Evolutionary conservation across 805 yeast genomes (phyloP).

Genomic region (Wickerhamomyces silvicola): DNA sequence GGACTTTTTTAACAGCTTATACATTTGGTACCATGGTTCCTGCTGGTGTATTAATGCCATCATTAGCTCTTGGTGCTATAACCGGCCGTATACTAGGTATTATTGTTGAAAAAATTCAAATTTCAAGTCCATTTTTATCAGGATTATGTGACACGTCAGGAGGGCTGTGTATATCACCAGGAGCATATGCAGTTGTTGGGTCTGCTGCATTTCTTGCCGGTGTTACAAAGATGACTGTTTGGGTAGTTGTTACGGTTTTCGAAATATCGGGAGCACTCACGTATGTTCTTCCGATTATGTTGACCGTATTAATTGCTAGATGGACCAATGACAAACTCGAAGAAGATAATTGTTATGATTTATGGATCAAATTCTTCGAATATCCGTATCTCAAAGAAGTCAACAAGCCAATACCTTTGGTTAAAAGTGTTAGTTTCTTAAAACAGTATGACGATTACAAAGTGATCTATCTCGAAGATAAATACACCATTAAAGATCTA

Average conservation of each 20-base stretch:
- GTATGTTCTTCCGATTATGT: conserved; percentile 81
- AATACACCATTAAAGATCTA: conserved; percentile 22
- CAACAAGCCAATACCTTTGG: conserved; percentile 33
- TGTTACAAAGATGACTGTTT: conserved; percentile 70
- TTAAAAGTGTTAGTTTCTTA: conserved; percentile 30
- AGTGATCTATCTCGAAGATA: conserved; percentile 28
- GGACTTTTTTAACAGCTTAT: conserved; percentile 56
- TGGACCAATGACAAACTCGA: conserved; percentile 61
- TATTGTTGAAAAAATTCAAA: conserved; percentile 42
- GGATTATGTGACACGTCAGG: conserved; percentile 35
- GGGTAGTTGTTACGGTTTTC: conserved; percentile 73
- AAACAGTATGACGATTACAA: conserved; percentile 23
- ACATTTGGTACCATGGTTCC: conserved; percentile 66
- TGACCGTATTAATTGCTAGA: conserved; percentile 70
- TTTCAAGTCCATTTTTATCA: conserved; percentile 28
- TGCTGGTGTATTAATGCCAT: conserved; percentile 62
- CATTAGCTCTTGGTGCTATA: conserved; percentile 55
- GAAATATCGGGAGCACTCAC: conserved; percentile 84
- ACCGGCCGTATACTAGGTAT: conserved; percentile 53
- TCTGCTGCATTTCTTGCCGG: conserved; percentile 82
- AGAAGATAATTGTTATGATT: conserved; percentile 59
- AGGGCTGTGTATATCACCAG: conserved; percentile 65
- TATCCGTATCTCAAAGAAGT: conserved; percentile 39
- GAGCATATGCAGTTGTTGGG: conserved; percentile 84
- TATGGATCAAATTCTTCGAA: conserved; percentile 36